Conservation (phyloP, 495 filamentous ascomycete genomes). For the Aspergillus sclerotioniger region DNA sequence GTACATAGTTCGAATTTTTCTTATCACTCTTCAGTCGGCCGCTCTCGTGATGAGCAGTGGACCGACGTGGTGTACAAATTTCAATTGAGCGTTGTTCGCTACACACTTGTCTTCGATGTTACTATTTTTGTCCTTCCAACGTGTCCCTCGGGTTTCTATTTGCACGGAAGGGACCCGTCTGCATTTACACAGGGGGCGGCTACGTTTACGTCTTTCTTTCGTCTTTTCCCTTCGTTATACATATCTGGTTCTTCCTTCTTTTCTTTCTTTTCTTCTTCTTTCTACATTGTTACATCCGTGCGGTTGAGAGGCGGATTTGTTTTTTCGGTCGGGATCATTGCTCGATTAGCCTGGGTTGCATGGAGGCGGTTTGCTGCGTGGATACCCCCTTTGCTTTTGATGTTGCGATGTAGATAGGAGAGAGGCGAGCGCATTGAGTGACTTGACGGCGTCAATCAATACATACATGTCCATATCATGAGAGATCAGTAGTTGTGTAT, state of each 20-base stretch:
- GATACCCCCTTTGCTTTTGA: constrained; percentile 42
- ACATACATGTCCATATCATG: background rate
- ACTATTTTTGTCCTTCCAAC: constrained; percentile 10
- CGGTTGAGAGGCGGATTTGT: constrained; percentile 13
- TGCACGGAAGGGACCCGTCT: constrained; percentile 20
- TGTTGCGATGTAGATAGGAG: constrained; percentile 30
- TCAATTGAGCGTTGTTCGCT: constrained; percentile 10
- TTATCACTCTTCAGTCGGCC: constrained; percentile 24
- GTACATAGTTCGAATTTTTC: constrained; percentile 38
- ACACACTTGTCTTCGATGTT: constrained; percentile 9
- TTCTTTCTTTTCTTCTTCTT: constrained; percentile 18
- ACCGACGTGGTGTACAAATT: constrained; percentile 8
- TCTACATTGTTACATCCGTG: constrained; percentile 27
- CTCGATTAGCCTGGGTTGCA: constrained; percentile 33
- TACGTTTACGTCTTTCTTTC: constrained; percentile 16
- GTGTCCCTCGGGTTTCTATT: constrained; percentile 20
- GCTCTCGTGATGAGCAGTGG: constrained; percentile 11
- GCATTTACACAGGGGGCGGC: constrained; percentile 31
- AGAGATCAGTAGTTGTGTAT: background rate
- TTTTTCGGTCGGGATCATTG: constrained; percentile 16
- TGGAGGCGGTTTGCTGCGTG: constrained; percentile 29
- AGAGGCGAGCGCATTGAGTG: constrained; percentile 3
- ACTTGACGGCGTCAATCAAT: constrained; percentile 9
- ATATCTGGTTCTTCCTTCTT: constrained; percentile 18
- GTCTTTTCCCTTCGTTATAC: constrained; percentile 16